Evolutionary conservation across 768 basidiomycete species (phyloP), one percentile per base, ranked within the genome.

Genomic region (Amanita inopinata): DNA sequence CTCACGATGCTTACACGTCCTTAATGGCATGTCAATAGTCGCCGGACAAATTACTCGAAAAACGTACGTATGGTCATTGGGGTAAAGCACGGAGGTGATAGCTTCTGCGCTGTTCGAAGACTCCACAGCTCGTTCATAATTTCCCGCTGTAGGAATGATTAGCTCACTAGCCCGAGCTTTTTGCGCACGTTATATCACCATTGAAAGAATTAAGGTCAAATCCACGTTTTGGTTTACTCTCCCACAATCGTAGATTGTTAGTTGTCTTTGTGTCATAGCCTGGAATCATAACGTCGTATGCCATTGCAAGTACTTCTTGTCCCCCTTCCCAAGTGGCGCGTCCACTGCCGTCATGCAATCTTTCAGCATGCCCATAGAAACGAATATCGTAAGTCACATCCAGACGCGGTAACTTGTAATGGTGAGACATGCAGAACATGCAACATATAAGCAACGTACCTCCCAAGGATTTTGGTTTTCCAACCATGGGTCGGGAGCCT

Each of bases 121-220:
- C 52, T 85, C 83, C 18, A 98, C 84, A 2, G 92, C 88, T 33
- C 69, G 78, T 55, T 91, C 90, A 58, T 98, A 98, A 61, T 94
- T 82, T 33, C 94, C 94, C 47, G 90, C 89, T 89, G 47, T 17
- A 39, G 15, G 11, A 33, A 36, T 18, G 7, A 38, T 24, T 33
- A 24, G 40, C 8, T 8, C 8, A 28, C 19, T 8, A n/a, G 14
- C 10, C 6, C 7, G 34, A 4, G 27, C 2, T 22, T 17, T 35
- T 14, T 3, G n/a, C 1, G 35, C 11, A 10, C 2, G 1, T 30
- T 22, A 20, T 5, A 12, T 30, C 48, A 86, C 86, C 88, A 57
- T 98, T 98, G 77, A 97, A 98, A 34, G 84, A 86, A 60, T 91
- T 85, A 50, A 97, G 61, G 62, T 97, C 92, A 57, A 97, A 97